Conservation (phyloP, 345 rosid species). For the Gossypium stocksii region DNA sequence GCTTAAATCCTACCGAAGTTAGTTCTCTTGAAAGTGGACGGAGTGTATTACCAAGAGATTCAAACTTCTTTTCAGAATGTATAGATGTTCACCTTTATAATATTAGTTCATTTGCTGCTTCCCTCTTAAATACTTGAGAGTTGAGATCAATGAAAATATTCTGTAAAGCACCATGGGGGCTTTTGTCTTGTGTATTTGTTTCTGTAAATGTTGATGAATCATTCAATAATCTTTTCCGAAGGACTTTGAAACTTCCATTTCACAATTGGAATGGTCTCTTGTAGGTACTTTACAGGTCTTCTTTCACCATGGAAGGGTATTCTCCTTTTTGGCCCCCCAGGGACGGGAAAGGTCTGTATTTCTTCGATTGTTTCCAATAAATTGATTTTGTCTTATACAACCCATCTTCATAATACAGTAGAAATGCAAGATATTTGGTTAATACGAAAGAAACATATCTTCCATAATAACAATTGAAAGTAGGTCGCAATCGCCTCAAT, state of each 20-base stretch:
- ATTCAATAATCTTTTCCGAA: neutral
- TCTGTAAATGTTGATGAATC: neutral
- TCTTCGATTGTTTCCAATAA: neutral
- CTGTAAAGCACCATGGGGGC: neutral
- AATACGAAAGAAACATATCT: neutral
- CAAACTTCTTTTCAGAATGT: neutral
- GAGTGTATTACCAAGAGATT: conserved; percentile 1
- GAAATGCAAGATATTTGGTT: neutral
- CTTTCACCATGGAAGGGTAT: conserved; percentile 99
- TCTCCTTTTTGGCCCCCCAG: conserved; percentile 97
- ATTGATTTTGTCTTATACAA: neutral
- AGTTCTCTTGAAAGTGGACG: neutral
- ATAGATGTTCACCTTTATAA: neutral
- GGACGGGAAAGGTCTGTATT: conserved; percentile 86
- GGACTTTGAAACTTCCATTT: conserved; percentile 5
- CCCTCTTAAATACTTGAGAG: neutral
- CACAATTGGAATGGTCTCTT: conserved; percentile 7
- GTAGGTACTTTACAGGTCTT: conserved; percentile 89
- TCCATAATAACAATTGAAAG: neutral
- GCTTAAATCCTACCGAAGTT: neutral
- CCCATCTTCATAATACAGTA: neutral
- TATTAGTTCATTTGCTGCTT: neutral
- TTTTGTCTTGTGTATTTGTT: neutral
- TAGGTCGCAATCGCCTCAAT: neutral
- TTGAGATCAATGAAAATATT: neutral